A percentile compares a stretch with the other conserved stretches of the same genome.
phyloP scores from a whole-genome alignment of 306 rosid genomes.

The Cercis canadensis region DNA sequence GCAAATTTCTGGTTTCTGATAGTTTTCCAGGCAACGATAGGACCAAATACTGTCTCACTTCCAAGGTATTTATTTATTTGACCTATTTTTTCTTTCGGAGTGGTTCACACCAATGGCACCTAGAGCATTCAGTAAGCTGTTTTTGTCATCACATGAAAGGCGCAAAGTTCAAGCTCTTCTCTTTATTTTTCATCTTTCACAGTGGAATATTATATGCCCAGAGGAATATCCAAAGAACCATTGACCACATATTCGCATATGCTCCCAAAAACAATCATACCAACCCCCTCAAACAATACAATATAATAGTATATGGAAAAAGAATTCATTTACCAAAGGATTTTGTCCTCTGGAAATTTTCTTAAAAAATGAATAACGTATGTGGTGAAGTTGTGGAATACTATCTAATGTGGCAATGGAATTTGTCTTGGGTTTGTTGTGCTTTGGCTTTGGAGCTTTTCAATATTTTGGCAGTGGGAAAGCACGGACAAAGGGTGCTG shows the following conservation, averaged over 20 bases:
- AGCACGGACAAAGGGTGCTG: too few relatives aligned
- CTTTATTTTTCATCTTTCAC: neutral
- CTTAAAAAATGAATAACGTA: neutral
- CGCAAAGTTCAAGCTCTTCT: conserved; percentile 4
- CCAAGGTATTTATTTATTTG: conserved; percentile 58
- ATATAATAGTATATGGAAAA: too few relatives aligned
- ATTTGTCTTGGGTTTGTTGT: too few relatives aligned
- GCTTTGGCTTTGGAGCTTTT: neutral
- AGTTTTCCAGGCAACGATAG: conserved; percentile 93
- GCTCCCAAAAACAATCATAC: neutral
- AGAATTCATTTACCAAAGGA: neutral
- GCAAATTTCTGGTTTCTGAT: conserved; percentile 77
- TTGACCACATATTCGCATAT: neutral
- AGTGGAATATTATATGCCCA: neutral
- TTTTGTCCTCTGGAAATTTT: neutral
- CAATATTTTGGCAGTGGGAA: too few relatives aligned
- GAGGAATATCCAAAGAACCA: neutral
- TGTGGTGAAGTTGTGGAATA: neutral
- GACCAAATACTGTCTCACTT: conserved; percentile 87
- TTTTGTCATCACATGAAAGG: conserved; percentile 2
- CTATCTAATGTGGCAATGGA: neutral
- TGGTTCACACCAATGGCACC: conserved; percentile 10
- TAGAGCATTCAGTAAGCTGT: neutral
- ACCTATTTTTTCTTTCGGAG: neutral
- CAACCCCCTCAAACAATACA: neutral